Percentiles rank a stretch among this genome's conserved stretches.
Evolutionary conservation across 2,329 filamentous ascomycete species (phyloP).

Genomic region (Truncatella angustata): DNA sequence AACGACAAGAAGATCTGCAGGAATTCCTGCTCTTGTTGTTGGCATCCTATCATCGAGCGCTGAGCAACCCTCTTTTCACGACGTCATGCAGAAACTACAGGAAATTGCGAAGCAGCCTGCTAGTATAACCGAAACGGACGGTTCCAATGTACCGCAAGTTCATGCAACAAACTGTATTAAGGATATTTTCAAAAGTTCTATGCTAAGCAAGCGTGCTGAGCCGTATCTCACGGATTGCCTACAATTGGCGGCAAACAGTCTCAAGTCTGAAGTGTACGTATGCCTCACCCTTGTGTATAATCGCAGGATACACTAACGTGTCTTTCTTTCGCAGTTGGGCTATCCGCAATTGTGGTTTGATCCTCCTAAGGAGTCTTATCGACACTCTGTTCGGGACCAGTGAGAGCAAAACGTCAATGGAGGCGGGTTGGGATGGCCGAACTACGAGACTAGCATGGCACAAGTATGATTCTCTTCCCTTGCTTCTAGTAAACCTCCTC

Average conservation of each 20-base stretch:
- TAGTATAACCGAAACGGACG: constrained; percentile 55
- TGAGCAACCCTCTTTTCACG: constrained; percentile 57
- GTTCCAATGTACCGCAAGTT: constrained; percentile 77
- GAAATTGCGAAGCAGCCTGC: constrained; percentile 55
- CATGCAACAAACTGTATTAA: constrained; percentile 94
- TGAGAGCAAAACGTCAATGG: constrained; percentile 64
- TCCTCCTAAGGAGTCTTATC: constrained; percentile 83
- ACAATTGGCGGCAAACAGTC: constrained; percentile 73
- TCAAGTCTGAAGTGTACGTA: constrained; percentile 73
- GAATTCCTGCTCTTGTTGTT: constrained; percentile 82
- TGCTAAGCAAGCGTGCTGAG: constrained; percentile 71
- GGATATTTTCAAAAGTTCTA: constrained; percentile 84
- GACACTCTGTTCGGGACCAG: constrained; percentile 75
- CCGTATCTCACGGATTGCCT: constrained; percentile 71
- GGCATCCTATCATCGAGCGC: constrained; percentile 72
- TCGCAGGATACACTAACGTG: constrained; percentile 14
- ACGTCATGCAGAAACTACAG: constrained; percentile 62
- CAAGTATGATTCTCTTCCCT: constrained; percentile 64
- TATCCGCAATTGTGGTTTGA: constrained; percentile 87
- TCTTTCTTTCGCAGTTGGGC: constrained; percentile 72
- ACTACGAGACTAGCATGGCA: constrained; percentile 67
- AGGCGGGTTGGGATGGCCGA: constrained; percentile 62
- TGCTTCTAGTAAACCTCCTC: constrained; percentile 63
- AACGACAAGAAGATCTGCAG: constrained; percentile 87
- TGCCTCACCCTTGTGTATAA: not conserved